Conservation (phyloP, 1,139 yeast genomes). For the Suhomyces ambrosiae region DNA sequence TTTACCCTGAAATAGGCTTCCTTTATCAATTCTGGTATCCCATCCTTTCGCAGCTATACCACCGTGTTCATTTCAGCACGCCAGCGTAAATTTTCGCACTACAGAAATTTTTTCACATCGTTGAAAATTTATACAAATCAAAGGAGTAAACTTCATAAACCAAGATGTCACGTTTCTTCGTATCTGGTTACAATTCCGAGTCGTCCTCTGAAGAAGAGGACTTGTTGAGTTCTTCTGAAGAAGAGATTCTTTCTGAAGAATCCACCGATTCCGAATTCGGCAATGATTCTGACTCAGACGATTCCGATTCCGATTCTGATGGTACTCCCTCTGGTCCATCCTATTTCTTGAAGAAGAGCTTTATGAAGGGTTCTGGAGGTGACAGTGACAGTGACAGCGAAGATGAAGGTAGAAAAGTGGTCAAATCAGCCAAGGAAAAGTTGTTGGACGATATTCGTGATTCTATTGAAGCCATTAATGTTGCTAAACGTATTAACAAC, state of each 20-base stretch:
- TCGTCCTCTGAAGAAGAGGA: constrained; percentile 80
- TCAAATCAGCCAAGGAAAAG: constrained; percentile 92
- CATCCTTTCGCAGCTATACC: not conserved
- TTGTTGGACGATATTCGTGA: constrained; percentile 82
- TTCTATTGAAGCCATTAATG: constrained; percentile 68
- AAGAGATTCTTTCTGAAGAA: constrained; percentile 50
- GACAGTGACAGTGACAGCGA: constrained; percentile 60
- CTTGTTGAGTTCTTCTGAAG: constrained; percentile 68
- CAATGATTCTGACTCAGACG: constrained; percentile 42
- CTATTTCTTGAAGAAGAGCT: constrained; percentile 59
- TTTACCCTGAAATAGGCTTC: too few relatives aligned
- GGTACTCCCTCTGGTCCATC: constrained; percentile 55
- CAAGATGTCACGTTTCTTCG: constrained; percentile 76
- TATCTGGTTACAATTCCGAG: constrained; percentile 60
- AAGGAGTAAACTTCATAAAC: constrained; percentile 1
- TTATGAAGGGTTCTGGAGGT: constrained; percentile 50
- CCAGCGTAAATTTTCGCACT: constrained; percentile 12
- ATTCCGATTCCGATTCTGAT: constrained; percentile 41
- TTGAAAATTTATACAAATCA: constrained; percentile 18
- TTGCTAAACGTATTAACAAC: constrained; percentile 69
- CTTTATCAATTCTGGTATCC: not conserved
- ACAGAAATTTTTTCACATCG: constrained; percentile 18
- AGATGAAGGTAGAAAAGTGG: constrained; percentile 77
- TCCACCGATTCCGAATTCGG: constrained; percentile 41
- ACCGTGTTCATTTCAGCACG: constrained; percentile 9